These are phyloP conservation scores for Melampsora occidentalis DNA, from an alignment of 1,284 basidiomycete species.

Conservation along the genomic window DNA sequence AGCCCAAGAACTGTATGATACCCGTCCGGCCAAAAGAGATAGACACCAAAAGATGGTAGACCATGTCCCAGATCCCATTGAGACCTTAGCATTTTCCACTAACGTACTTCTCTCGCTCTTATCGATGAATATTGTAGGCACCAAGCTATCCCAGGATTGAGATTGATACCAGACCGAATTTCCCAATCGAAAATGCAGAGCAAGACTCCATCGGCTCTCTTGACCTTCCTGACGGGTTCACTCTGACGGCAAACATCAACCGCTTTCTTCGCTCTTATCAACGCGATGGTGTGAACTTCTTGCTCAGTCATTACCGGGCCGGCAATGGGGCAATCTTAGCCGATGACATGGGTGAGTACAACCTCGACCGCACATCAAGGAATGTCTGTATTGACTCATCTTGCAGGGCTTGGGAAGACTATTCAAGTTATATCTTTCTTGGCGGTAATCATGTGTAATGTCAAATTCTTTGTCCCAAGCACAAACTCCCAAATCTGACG, in stretches of 20 bases:
- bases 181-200: conserved; percentile 19
- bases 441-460: conserved; percentile 33
- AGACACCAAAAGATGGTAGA: background rate
- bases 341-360: conserved; percentile 40
- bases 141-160: conserved; percentile 28
- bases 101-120: background rate
- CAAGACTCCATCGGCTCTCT: conserved; percentile 31
- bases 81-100: background rate
- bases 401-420: conserved; percentile 35
- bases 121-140: background rate
- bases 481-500: background rate
- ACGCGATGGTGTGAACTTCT: conserved; percentile 42
- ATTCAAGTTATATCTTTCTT: conserved; percentile 42
- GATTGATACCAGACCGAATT: conserved; percentile 20
- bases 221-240: background rate
- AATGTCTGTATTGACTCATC: background rate
- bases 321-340: conserved; percentile 35
- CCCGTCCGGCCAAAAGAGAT: background rate
- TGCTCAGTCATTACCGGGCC: conserved; percentile 18
- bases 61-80: background rate
- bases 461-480: background rate
- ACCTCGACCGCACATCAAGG: background rate
- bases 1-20: background rate
- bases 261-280: conserved; percentile 37
- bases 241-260: conserved; percentile 33